Conservation (phyloP, 805 yeast species). For the Teunomyces tritomae region DNA sequence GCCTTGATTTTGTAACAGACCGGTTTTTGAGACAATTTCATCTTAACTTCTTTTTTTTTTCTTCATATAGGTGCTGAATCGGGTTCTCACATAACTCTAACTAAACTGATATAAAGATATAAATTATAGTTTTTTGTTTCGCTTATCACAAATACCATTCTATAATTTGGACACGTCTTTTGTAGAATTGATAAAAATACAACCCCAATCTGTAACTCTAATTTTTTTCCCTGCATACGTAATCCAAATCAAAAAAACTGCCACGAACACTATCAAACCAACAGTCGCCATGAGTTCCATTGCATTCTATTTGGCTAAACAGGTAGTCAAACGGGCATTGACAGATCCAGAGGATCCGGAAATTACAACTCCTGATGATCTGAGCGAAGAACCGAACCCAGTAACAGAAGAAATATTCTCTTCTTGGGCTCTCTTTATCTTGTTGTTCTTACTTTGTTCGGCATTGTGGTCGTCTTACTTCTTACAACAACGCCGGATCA, state of each 20-base stretch:
- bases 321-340: constrained; percentile 32
- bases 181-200: background rate
- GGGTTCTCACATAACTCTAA: no score
- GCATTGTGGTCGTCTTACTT: constrained; percentile 96
- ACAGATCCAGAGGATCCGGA: constrained; percentile 42
- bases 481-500: constrained; percentile 84
- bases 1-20: no score
- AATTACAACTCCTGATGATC: constrained; percentile 46
- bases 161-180: no score
- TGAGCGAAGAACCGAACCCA: constrained; percentile 70
- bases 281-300: constrained; percentile 23
- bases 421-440: constrained; percentile 94
- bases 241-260: background rate
- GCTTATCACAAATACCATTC: no score
- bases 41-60: no score
- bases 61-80: no score
- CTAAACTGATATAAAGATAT: no score
- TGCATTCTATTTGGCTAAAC: constrained; percentile 23
- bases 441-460: constrained; percentile 72
- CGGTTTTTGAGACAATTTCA: no score
- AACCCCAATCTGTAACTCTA: background rate
- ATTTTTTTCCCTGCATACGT: constrained; percentile 4
- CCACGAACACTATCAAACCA: constrained; percentile 3
- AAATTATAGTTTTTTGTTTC: no score
- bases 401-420: constrained; percentile 93